Evolutionary conservation across 139 green algal genomes (phyloP), one percentile per base, ranked within the genome.

Genomic region (Picochlorum sp.): DNA sequence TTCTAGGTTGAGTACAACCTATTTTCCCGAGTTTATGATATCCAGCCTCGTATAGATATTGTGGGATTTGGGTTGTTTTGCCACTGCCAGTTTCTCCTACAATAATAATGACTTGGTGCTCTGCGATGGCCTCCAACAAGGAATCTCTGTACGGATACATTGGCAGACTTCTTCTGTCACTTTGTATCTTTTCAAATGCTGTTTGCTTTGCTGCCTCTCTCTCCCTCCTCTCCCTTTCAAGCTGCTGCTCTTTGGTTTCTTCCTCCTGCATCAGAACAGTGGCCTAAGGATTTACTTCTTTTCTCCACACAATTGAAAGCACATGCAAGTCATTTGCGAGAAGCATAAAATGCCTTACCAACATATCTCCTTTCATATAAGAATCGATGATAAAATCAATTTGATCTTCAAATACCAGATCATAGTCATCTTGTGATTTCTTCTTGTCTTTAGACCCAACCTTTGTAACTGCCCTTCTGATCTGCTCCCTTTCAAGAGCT

Each of bases 31-130:
- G 60, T 65, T 93, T 91, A 59, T 62, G 79, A 76, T 97, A 99
- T 2, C 92, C 93, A 7, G 79, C 85, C 68, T 99, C 93, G 59
- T 96, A 82, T 33, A 99, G 74, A 70, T 98, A 99, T 78, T 98
- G 92, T 5, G 91, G 88, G 43, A 98, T 90, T 68, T 90, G 83
- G 9, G 87, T 95, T 41, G 87, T 96, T 69, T 94, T 95, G 32
- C 89, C 89, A 1, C 85, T 91, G 13, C 91, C 91, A 4, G 90
- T 97, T 76, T 98, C 91, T 5, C 85, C 92, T 16, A 96, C 91
- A 33, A 98, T 89, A 72, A 98, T 89, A 13, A 98, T 55, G 18
- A 96, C 72, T 73, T 95, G 86, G 73, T 96, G 80, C 73, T 90
- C 71, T 39, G 81, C 81, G 20, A 97, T 73, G 25, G 88, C 88